phyloP scores from a whole-genome alignment of 1,139 yeast species.

The Pneumocystis jirovecii region DNA sequence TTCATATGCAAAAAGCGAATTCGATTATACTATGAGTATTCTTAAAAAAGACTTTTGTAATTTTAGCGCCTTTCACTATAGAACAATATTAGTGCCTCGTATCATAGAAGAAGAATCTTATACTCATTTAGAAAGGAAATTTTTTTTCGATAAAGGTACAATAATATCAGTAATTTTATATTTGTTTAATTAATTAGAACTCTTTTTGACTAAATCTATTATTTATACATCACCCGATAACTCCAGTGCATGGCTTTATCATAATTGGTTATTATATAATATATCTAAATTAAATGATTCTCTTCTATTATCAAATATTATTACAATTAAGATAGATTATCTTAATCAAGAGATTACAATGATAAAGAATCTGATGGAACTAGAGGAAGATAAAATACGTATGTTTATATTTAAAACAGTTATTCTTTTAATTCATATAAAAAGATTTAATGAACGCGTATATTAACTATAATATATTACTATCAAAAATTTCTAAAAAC shows the following conservation, averaged over 20 bases:
- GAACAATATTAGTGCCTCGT: slow-evolving; percentile 53
- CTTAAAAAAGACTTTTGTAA: slow-evolving; percentile 77
- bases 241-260: slow-evolving; percentile 82
- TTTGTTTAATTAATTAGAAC: slow-evolving; percentile 35
- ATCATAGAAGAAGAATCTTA: slow-evolving; percentile 25
- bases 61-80: slow-evolving; percentile 91
- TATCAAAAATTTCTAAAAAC: slow-evolving; percentile 18
- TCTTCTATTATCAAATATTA: slow-evolving; percentile 16
- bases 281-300: slow-evolving; percentile 30
- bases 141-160: slow-evolving; percentile 2
- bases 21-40: slow-evolving; percentile 60
- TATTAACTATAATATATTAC: slow-evolving; percentile 17
- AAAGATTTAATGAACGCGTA: slow-evolving; percentile 22
- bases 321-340: slow-evolving; percentile 13
- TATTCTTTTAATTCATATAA: neutral
- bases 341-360: slow-evolving; percentile 22
- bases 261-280: slow-evolving; percentile 62
- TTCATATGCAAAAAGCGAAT: slow-evolving; percentile 37
- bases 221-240: slow-evolving; percentile 88
- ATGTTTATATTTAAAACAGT: slow-evolving; percentile 7
- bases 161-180: neutral
- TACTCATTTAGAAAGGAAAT: slow-evolving; percentile 9
- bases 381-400: slow-evolving; percentile 29
- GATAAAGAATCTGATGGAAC: slow-evolving; percentile 25
- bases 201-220: slow-evolving; percentile 62